A percentile compares a stretch with the other conserved stretches of the same genome.
phyloP scores from a whole-genome alignment of 306 rosid genomes.

The Quercus alba region DNA sequence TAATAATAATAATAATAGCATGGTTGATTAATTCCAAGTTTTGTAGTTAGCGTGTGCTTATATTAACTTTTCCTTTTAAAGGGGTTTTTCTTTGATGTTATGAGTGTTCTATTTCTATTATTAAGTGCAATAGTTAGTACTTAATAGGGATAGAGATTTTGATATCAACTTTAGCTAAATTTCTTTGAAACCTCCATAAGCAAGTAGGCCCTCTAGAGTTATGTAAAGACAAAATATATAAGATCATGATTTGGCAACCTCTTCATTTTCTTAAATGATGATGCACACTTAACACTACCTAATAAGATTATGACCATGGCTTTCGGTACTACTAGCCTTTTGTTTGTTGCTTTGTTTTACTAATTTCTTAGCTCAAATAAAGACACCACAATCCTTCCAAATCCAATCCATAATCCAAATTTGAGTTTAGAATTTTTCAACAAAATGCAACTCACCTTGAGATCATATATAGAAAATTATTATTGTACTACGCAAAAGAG shows the following conservation, averaged over 20 bases:
- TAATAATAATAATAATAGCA: neutral
- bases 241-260: conserved; percentile 41
- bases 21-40: neutral
- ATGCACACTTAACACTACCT: neutral
- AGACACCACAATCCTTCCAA: neutral
- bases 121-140: conserved; percentile 1
- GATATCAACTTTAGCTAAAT: conserved; percentile 25
- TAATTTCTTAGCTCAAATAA: neutral
- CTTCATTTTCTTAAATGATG: neutral
- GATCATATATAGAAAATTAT: neutral
- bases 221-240: conserved; percentile 29
- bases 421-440: neutral
- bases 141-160: neutral
- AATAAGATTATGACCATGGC: conserved; percentile 9
- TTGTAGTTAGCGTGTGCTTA: neutral
- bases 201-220: conserved; percentile 26
- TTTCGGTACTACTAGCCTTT: neutral
- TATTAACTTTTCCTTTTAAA: conserved; percentile 1
- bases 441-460: neutral
- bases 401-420: neutral
- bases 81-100: neutral
- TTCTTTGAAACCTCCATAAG: conserved; percentile 8
- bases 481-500: neutral
- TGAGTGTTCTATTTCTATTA: neutral
- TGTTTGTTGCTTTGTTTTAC: conserved; percentile 7